Percentiles rank a stretch among this genome's conserved stretches.
These are phyloP conservation scores for Lolium perenne DNA, from an alignment of 176 grass and related monocot species.

Conservation along the genomic window DNA sequence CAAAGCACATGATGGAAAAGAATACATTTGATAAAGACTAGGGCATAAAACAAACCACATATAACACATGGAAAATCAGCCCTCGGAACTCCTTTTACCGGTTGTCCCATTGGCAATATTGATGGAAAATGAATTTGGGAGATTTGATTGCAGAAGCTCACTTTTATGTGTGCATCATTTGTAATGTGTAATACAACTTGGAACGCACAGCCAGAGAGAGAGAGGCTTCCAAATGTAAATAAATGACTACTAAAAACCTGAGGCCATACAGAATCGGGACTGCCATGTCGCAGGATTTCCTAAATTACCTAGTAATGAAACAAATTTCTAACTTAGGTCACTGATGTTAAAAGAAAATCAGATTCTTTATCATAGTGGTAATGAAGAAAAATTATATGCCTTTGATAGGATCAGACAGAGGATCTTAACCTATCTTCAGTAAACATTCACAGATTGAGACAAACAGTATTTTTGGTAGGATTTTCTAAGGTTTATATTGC, in stretches of 20 bases:
- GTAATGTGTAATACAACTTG: background rate
- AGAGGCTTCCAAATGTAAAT: background rate
- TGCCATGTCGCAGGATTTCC: background rate
- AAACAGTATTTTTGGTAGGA: too few species aligned
- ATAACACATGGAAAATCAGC: background rate
- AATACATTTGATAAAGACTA: background rate
- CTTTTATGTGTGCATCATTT: background rate
- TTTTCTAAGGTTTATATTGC: too few species aligned
- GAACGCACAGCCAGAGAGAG: background rate
- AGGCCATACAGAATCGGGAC: background rate
- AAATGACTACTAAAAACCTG: background rate
- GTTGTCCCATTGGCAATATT: background rate
- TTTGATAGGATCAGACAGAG: too few species aligned
- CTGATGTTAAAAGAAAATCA: too few species aligned
- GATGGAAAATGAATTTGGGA: conserved; percentile 21
- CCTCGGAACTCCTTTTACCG: background rate
- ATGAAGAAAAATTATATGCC: too few species aligned
- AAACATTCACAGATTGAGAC: too few species aligned
- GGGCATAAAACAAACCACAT: background rate
- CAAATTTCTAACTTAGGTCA: too few species aligned
- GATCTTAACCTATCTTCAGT: too few species aligned
- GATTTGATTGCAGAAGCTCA: background rate
- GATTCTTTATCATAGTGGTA: too few species aligned
- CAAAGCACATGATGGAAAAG: background rate
- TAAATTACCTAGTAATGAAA: too few species aligned